Base-by-base conservation (phyloP, 345 rosid species). In the Boechera stricta region DNA sequence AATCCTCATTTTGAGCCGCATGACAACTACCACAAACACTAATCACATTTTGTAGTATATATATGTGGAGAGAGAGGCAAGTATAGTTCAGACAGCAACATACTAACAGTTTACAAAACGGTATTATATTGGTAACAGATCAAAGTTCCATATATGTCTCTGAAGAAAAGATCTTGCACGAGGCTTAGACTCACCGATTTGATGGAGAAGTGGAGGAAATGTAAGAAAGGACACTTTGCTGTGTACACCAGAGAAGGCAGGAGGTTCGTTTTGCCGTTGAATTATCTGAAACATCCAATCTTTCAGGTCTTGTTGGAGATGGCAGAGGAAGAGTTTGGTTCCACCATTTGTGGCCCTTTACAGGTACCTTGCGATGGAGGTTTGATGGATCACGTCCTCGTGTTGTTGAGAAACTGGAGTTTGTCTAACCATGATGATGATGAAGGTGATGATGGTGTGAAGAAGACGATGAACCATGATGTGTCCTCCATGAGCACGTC, bases 251-350 rank as follows among this genome's bases (percentile, higher is more conserved):
- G 75, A 64, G 89, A 85, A 74, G 86, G 86, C 70, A 82, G 76
- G 69, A 84, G 85, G 80, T 87, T 85, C 6, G 67, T 84, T 31
- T 79, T 85, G 80, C 87, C 86, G 3, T 35, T 82, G 21, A 77
- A 71, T 44, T 82, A 85, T 72, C 77, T 85, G 72, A 84, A 84
- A 49, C 87, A 87, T 60, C 87, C 89, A 10, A 85, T 87, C 71
- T 85, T 85, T 73, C 80, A 80, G 73, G 89, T 82, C 4, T 45
- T 85, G 10, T 31, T 84, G 62, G 85, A 87, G 73, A 85, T 85
- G 88, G 88, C 88, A 7, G 82, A 78, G 77, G 87, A 87, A 58
- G 87, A 85, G 72, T 85, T 85, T 32, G 88, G 84, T 38, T 76
- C 82, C 7, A 72, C 79, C 4, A 69, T 73, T 31, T 67, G 80